Evolutionary conservation across 2,329 filamentous ascomycete genomes (phyloP), one percentile per base, ranked within the genome.

Genomic region (Didymella keratinophila): DNA sequence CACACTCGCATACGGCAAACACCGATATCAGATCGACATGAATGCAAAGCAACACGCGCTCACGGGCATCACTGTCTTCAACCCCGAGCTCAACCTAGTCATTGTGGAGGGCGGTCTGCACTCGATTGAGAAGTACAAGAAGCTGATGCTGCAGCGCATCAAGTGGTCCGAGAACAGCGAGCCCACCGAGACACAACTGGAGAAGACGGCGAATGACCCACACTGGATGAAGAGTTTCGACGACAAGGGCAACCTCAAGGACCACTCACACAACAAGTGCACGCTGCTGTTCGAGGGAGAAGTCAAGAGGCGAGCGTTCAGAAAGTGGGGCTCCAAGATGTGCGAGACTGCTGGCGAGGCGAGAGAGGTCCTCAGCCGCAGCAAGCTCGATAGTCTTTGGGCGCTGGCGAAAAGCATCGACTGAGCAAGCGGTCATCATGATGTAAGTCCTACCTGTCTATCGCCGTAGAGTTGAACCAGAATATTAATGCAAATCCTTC

Each of bases 311-410:
- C 85, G 91, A 48, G 86, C 83, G 0, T 99, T 98, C 75, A 88
- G 90, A 65, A 93, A 92, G 72, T 98, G 94, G 91, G 93, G 89
- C 62, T 78, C 79, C 23, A 90, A 92, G 74, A 87, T 95, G n/a
- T 97, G 93, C 76, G 95, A 98, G 78, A 94, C 91, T 2, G 95
- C 99, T 75, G 86, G 88, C 11, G 91, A 96, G 73, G 95, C 94
- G 5, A 89, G 91, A 73, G 92, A 97, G 67, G 84, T 89, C 21
- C 78, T 99, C 62, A 80, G 87, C 12, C 86, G 92, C 66, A 87
- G 88, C 6, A 97, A 96, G 82, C 91, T 98, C 85, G 94, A 98
- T 69, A 96, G 90, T 70, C 94, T 99, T 72, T 99, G 95, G 95
- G 89, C 89, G 10, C 79, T 95, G 67, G 94, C 93, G 0, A 96